Base-by-base conservation (phyloP, 2,329 filamentous ascomycete genomes). In the Alternaria tenuissima region DNA sequence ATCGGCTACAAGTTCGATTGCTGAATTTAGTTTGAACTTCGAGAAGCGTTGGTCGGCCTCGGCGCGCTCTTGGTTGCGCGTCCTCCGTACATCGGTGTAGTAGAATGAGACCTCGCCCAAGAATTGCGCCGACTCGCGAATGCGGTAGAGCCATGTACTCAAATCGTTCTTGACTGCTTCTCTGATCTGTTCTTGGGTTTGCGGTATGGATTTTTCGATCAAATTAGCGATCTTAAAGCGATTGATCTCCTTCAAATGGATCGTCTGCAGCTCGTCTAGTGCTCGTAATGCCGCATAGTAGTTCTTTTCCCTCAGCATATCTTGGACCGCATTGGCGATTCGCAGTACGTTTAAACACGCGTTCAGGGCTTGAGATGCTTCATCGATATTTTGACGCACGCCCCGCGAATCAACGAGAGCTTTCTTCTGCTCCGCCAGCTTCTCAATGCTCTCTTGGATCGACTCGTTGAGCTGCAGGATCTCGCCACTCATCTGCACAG, bases 141-240 rank as follows among this genome's bases (percentile, higher is more conserved):
- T 96, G 22, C 92, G 89, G 73, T 91, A 99, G 9, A 99, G 84
- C 95, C 95, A 99, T 0, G 93, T 97, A 75, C 98, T 98, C 56
- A 99, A 81, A 79, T 99, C 95, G 2, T 88, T 91, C 93, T 98
- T 98, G 67, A 99, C 95, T 14, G 94, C 93, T 79, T 98, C 94
- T 4, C 94, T 94, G 57, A 99, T 97, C 52, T 92, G 89, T 72
- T 92, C 93, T 73, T 97, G 93, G 1, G 93, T 97, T 4, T 92
- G 89, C 1, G 95, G 95, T 32, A 98, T 94, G 0, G 94, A 98
- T 69, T 93, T 93, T 77, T 97, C 94, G 66, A 99, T 98, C 82
- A 97, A 88, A 74, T 96, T 93, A 32, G 95, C 95, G 65, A 99
- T 90, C 73, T 94, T 94, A 79, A 97, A 96, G 66, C 97, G 93